A percentile compares a stretch with the other conserved stretches of the same genome.
Evolutionary conservation across 2,329 filamentous ascomycete genomes (phyloP).

Genomic region (Helotiales sp.): DNA sequence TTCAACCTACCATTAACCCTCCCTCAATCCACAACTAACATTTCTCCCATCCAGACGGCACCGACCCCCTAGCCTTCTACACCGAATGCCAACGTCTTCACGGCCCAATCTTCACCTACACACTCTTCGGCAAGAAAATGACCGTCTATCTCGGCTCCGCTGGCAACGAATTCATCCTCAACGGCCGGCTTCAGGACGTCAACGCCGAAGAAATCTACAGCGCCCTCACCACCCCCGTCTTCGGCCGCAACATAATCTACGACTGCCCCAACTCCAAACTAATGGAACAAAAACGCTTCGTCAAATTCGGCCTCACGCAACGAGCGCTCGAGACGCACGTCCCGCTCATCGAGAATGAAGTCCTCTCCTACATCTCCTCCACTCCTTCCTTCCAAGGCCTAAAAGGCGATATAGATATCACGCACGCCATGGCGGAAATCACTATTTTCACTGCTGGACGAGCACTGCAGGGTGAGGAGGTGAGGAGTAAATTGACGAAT

Average conservation of each 20-base stretch:
- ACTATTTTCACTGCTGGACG: conserved; percentile 88
- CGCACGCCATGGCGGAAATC: conserved; percentile 78
- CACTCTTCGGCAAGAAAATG: conserved; percentile 80
- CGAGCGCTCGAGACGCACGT: conserved; percentile 76
- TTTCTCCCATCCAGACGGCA: neutral
- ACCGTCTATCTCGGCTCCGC: conserved; percentile 80
- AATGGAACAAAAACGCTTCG: conserved; percentile 78
- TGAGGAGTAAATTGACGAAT: conserved; percentile 77
- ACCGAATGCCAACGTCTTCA: neutral
- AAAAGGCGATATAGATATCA: conserved; percentile 73
- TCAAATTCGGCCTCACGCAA: conserved; percentile 63
- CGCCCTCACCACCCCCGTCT: conserved; percentile 57
- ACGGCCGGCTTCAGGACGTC: conserved; percentile 84
- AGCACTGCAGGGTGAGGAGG: conserved; percentile 80
- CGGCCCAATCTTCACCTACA: neutral
- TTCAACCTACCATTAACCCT: too few species aligned
- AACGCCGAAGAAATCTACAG: conserved; percentile 86
- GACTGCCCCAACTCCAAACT: conserved; percentile 87
- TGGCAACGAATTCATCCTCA: conserved; percentile 88
- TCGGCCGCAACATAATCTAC: conserved; percentile 84
- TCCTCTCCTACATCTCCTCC: conserved; percentile 71
- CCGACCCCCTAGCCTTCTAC: neutral
- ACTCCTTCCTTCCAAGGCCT: conserved; percentile 67
- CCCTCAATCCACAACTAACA: neutral
- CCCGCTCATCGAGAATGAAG: conserved; percentile 74